A percentile compares a stretch with the other conserved stretches of the same genome.
Conservation (phyloP, 2,329 filamentous ascomycete species). For the Neofusicoccum umdonicola region DNA sequence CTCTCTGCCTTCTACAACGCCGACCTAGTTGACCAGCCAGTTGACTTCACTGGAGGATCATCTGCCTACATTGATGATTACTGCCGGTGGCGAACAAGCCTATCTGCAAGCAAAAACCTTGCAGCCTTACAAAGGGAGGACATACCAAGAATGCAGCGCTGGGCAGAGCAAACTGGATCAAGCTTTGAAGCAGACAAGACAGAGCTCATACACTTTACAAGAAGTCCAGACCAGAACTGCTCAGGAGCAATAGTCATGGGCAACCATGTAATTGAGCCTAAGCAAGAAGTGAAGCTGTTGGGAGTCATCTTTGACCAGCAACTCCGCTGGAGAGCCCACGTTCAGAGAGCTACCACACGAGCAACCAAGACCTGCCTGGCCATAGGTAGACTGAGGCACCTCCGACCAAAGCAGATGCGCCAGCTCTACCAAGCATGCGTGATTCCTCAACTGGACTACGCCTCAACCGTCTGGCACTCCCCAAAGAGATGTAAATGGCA, state of each 20-base stretch:
- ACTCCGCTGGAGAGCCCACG: slow-evolving; percentile 24
- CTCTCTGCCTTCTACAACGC: slow-evolving; percentile 11
- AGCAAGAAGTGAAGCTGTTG: slow-evolving; percentile 25
- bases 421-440: slow-evolving; percentile 28
- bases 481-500: slow-evolving; percentile 20
- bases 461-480: slow-evolving; percentile 26
- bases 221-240: slow-evolving; percentile 21
- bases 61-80: slow-evolving; percentile 15
- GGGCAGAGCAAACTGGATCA: slow-evolving; percentile 27
- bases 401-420: slow-evolving; percentile 24
- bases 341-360: slow-evolving; percentile 20
- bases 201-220: slow-evolving; percentile 30
- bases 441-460: slow-evolving; percentile 25
- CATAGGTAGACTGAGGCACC: slow-evolving; percentile 22
- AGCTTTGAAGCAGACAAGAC: slow-evolving; percentile 31
- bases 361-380: slow-evolving; percentile 22
- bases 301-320: slow-evolving; percentile 28
- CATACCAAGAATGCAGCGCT: slow-evolving; percentile 14
- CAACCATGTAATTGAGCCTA: slow-evolving; percentile 21
- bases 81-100: slow-evolving; percentile 21
- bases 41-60: neutral
- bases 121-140: neutral
- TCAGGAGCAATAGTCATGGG: slow-evolving; percentile 11
- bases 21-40: slow-evolving; percentile 6
- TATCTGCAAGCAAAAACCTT: slow-evolving; percentile 19